Evolutionary conservation across 139 green algal species (phyloP), one percentile per base, ranked within the genome.

Genomic region (Trebouxia sp.): DNA sequence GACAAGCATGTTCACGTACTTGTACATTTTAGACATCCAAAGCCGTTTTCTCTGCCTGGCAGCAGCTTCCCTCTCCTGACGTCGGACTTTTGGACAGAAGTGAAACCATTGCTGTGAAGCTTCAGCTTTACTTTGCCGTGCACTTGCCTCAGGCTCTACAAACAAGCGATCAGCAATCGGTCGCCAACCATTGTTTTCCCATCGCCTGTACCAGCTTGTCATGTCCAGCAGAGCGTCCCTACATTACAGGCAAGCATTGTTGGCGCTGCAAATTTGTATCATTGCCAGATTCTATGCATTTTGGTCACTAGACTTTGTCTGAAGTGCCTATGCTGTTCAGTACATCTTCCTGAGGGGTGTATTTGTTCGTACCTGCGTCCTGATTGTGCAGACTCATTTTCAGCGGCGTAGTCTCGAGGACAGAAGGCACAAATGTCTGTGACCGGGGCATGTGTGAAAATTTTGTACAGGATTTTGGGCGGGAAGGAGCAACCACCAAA

Each of bases 391-490:
- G 15, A 22, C 50, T 26, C 41, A 20, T 17, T 11, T 14, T 47
- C 20, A 39, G 39, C 41, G 32, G 38, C 65, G 77, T 90, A 90
- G 78, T 90, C 74, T 30, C 83, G 66, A 17, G 86, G 84, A 28
- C 58, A 79, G 67, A 86, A 90, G 32, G 80, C 69, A 66, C 76
- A 82, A 1, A 89, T 82, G 62, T 89, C 83, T 35, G 83, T 79
- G 1, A 95, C 85, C 28, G 86, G 85, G n/a, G 87, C 66, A 79
- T 95, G 90, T 38, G 92, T 95, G 85, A 89, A 95, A 24, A 97
- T 93, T 67, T 96, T 95, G 86, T 96, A 97, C 45, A 92, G 90
- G 26, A 97, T 80, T n/a, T 89, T 81, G 0, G 93, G 93, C 1
- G 93, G 93, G 74, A 94, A 96, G 14, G 82, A 83, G 15, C 41